Evolutionary conservation across 1,139 yeast species (phyloP).

Genomic region (Protomyces pachydermus): DNA sequence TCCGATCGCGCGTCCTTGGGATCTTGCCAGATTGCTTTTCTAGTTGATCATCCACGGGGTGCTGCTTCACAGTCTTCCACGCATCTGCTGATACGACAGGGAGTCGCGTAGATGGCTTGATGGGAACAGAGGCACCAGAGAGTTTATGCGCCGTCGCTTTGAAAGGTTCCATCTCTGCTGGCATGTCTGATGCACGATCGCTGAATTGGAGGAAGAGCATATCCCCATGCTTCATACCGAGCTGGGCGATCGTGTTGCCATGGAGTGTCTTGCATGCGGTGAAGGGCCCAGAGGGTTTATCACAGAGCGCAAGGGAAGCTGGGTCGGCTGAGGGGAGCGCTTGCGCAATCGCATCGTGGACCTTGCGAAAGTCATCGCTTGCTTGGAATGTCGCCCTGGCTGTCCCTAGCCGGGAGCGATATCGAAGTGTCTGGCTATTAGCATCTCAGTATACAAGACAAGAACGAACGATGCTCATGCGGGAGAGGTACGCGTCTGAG

Average conservation of each 20-base stretch:
- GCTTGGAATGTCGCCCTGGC: background rate
- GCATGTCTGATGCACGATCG: background rate
- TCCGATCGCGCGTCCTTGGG: conserved; percentile 47
- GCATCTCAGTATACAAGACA: background rate
- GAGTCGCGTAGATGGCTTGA: conserved; percentile 8
- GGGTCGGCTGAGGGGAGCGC: conserved; percentile 32
- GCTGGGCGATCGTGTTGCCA: conserved; percentile 47
- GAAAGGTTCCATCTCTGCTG: conserved; percentile 23
- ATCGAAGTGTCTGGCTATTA: conserved; percentile 9
- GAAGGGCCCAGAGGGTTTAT: conserved; percentile 51
- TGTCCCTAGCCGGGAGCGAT: conserved; percentile 19
- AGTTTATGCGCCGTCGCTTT: conserved; percentile 29
- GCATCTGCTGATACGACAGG: conserved; percentile 8
- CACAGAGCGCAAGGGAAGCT: conserved; percentile 34
- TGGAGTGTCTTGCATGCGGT: conserved; percentile 46
- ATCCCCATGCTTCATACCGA: conserved; percentile 48
- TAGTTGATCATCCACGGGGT: conserved; percentile 62
- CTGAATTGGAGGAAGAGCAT: conserved; percentile 23
- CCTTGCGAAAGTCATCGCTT: conserved; percentile 1
- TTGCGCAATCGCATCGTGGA: conserved; percentile 10
- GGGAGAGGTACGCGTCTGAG: too few relatives aligned
- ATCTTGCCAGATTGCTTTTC: conserved; percentile 71
- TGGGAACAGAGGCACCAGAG: conserved; percentile 30
- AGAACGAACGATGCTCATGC: background rate
- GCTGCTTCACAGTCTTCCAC: conserved; percentile 37